phyloP scores from a whole-genome alignment of 805 yeast species.

The Kregervanrija pseudodelftensis region DNA sequence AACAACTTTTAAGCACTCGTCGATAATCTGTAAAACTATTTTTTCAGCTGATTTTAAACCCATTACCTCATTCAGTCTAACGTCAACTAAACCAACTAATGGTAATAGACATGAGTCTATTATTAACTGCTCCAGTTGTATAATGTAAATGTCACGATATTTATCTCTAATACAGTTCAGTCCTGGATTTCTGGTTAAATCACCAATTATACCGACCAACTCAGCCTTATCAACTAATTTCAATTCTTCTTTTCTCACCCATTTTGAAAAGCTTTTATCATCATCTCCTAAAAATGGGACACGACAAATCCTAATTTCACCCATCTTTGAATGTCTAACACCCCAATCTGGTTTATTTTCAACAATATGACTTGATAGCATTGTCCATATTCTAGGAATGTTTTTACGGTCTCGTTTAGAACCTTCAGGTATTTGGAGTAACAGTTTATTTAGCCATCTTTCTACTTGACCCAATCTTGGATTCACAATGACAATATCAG shows the following conservation, averaged over 20 bases:
- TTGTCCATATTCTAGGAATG: constrained; percentile 19
- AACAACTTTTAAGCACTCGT: constrained; percentile 12
- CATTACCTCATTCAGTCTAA: background rate
- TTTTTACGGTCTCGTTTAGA: background rate
- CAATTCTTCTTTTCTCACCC: constrained; percentile 4
- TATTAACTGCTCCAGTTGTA: constrained; percentile 18
- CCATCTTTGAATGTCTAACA: constrained; percentile 18
- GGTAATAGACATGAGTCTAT: constrained; percentile 19
- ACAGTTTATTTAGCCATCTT: background rate
- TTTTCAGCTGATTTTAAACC: constrained; percentile 4
- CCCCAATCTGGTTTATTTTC: constrained; percentile 13
- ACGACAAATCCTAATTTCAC: constrained; percentile 17
- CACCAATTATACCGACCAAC: constrained; percentile 7
- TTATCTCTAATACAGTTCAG: constrained; percentile 15
- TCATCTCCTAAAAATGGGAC: constrained; percentile 9
- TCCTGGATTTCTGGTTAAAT: constrained; percentile 7
- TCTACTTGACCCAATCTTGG: constrained; percentile 17
- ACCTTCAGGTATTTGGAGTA: constrained; percentile 4
- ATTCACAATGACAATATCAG: constrained; percentile 21
- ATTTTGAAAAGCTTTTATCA: background rate
- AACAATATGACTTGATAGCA: constrained; percentile 15
- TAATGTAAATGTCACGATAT: constrained; percentile 12
- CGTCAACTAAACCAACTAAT: constrained; percentile 8
- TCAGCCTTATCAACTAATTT: constrained; percentile 12
- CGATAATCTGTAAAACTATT: constrained; percentile 7